These are phyloP conservation scores for Eimeria mitis DNA, from an alignment of 169 alveolate genomes.

Conservation along the genomic window DNA sequence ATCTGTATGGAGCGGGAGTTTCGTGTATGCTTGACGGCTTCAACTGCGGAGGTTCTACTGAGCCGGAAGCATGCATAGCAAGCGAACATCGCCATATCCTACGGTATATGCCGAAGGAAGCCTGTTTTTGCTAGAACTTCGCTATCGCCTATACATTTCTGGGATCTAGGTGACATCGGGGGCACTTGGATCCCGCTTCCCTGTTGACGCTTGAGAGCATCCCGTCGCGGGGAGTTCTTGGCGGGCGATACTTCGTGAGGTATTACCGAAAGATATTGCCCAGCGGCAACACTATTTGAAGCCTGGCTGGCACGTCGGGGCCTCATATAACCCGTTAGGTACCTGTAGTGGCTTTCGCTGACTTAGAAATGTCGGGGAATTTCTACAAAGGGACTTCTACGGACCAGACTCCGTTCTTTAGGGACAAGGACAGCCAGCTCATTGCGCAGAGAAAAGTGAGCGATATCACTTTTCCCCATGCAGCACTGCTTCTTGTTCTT, in stretches of 20 bases:
- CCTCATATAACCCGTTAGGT: background rate
- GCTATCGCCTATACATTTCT: background rate
- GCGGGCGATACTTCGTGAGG: background rate
- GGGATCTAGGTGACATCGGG: background rate
- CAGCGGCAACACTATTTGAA: background rate
- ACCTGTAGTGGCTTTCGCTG: slow-evolving; percentile 90
- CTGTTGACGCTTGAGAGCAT: background rate
- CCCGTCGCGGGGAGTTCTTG: background rate
- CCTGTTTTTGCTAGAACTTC: background rate
- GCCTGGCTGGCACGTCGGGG: background rate
- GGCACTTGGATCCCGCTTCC: background rate
- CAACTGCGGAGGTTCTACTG: background rate
- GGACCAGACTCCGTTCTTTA: slow-evolving; percentile 86
- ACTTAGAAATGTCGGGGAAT: slow-evolving; percentile 83
- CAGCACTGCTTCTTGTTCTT: background rate
- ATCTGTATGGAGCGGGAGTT: background rate
- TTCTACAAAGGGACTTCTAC: slow-evolving; percentile 81
- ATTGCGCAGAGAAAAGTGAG: slow-evolving; percentile 74
- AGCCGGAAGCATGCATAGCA: background rate
- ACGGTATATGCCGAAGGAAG: background rate
- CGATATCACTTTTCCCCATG: background rate
- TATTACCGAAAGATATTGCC: background rate
- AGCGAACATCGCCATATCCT: background rate
- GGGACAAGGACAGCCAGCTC: slow-evolving; percentile 83
- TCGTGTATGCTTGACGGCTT: background rate